Base-by-base conservation (phyloP, 2,329 filamentous ascomycete species). In the Diplocarpon mali region DNA sequence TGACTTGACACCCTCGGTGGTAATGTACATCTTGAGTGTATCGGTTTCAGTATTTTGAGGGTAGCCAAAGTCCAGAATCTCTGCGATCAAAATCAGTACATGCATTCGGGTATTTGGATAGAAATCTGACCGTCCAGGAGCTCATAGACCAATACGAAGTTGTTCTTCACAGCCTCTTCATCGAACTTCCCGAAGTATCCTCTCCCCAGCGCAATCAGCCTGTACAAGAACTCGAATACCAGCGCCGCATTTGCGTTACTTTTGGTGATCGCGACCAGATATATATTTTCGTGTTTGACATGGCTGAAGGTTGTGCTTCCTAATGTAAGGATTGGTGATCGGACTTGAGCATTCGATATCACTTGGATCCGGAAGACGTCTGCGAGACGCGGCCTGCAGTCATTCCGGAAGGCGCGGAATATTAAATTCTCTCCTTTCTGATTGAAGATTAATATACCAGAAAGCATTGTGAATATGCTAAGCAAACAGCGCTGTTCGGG, bases 401-500 rank as follows among this genome's bases (percentile, higher is more conserved):
- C 93, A 65, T 95, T 95, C 62, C 92, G 88, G 69, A 98, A 98
- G 60, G 92, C 88, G 62, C 92, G 87, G 72, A 98, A 95, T 67
- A 98, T 98, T 62, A 98, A 85, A 68, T 98, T 95, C 72, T 98
- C 92, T 69, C 92, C 92, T 70, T 98, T 98, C 67, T 98, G 92
- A 58, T 98, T 98, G 76, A 98, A 98, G 57, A 98, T 82, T 56
- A 98, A 80, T 61, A 98, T 90, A 48, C 92, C 92, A 57, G 90
- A 96, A 57, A 98, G 74, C 93, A 98, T 98, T 53, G 60, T 81
- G 69, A 53, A 6, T 30, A 39, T 41, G 32, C 14, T 9, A 36
- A 45, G 38, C 44, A 27, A 37, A 40, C 16, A 29, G 42, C 16
- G 38, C 37, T 38, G 31, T 29, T 39, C 34, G 30, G 24, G 20